Evolutionary conservation across 2,329 filamentous ascomycete genomes (phyloP).

Genomic region (Diaporthe capsici): DNA sequence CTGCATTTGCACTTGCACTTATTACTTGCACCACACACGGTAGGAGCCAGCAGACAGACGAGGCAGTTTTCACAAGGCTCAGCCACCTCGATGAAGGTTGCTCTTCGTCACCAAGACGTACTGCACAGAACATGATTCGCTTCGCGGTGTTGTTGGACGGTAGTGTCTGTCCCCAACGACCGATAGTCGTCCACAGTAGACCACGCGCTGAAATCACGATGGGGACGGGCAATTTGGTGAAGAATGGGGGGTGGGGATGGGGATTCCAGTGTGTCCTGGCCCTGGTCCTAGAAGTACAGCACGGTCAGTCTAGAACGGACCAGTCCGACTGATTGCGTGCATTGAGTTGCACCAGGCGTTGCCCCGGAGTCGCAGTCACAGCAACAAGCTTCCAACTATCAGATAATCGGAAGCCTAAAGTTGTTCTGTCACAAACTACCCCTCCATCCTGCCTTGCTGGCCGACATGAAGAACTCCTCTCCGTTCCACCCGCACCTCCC

Average conservation of each 20-base stretch:
- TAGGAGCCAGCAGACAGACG: background rate
- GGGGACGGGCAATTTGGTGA: background rate
- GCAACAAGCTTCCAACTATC: conserved; percentile 11
- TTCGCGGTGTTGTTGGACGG: background rate
- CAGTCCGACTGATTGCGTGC: background rate
- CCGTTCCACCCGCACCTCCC: background rate
- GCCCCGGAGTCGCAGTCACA: background rate
- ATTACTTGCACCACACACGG: background rate
- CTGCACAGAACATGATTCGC: background rate
- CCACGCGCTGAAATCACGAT: background rate
- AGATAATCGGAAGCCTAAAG: background rate
- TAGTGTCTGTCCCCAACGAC: background rate
- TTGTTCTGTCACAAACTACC: background rate
- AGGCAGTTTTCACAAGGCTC: background rate
- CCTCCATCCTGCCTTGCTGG: background rate
- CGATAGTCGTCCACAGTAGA: no score
- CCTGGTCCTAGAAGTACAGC: background rate
- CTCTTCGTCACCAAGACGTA: background rate
- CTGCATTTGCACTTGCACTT: background rate
- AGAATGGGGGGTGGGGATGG: background rate
- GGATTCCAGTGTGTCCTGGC: background rate
- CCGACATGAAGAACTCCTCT: background rate
- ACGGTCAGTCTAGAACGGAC: background rate
- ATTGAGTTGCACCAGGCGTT: background rate
- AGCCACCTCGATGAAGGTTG: background rate